Conservation (phyloP, 176 grass and related monocot species). For the Hsuehochloa calcarea region DNA sequence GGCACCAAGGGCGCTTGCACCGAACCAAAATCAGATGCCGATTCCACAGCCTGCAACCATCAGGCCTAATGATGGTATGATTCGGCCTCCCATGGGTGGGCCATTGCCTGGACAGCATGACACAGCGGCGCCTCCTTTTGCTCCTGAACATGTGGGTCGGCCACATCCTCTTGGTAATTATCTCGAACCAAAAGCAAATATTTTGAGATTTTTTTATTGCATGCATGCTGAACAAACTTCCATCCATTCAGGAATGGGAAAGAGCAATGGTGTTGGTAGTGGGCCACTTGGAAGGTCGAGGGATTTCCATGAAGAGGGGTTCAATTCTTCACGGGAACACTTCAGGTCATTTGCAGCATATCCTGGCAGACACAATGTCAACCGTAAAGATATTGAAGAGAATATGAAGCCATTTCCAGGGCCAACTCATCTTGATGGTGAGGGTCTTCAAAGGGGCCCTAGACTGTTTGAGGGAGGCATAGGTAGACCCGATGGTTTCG, state of each 20-base stretch:
- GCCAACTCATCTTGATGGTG: conserved; percentile 47
- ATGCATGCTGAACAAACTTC: conserved; percentile 30
- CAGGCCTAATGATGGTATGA: conserved; percentile 43
- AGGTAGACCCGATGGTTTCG: conserved; percentile 37
- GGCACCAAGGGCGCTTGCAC: conserved; percentile 31
- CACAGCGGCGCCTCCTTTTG: conserved; percentile 48
- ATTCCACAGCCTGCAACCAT: conserved; percentile 27
- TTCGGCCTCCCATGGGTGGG: conserved; percentile 39
- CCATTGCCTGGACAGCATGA: conserved; percentile 42
- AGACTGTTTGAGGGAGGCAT: conserved; percentile 38
- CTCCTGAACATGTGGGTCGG: conserved; percentile 42
- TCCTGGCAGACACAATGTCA: conserved; percentile 46
- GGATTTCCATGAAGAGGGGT: conserved; percentile 45
- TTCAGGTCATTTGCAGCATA: conserved; percentile 39
- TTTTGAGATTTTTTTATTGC: conserved; percentile 31
- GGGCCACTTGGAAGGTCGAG: conserved; percentile 35
- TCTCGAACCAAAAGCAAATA: conserved; percentile 29
- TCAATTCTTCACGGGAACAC: conserved; percentile 39
- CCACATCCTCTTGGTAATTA: conserved; percentile 44
- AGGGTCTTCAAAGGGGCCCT: conserved; percentile 31
- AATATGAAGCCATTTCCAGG: conserved; percentile 50
- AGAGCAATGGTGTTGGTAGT: conserved; percentile 41
- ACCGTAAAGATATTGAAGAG: conserved; percentile 52
- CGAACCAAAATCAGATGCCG: conserved; percentile 29
- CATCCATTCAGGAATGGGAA: conserved; percentile 37